phyloP scores from a whole-genome alignment of 1,284 basidiomycete species.

The Marasmius sp. region DNA sequence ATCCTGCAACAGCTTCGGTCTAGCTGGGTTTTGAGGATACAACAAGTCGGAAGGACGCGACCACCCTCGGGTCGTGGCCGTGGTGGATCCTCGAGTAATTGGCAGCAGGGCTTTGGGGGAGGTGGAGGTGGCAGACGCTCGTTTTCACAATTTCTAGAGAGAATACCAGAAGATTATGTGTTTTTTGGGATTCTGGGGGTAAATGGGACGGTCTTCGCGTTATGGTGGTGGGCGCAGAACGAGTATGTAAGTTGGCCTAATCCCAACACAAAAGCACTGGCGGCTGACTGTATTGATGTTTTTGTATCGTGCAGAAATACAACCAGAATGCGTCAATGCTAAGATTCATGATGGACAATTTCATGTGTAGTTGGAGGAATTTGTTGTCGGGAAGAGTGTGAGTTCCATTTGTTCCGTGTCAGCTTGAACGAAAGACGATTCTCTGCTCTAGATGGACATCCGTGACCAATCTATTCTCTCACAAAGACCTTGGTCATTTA shows the following conservation, averaged over 20 bases:
- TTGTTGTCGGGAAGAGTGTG: conserved; percentile 70
- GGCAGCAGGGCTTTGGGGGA: background rate
- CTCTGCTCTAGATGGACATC: conserved; percentile 70
- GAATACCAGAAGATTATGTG: conserved; percentile 1
- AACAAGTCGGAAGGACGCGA: background rate
- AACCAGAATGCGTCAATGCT: conserved; percentile 50
- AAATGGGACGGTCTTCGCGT: conserved; percentile 6
- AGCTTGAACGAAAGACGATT: background rate
- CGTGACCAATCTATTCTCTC: conserved; percentile 76
- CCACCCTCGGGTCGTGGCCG: background rate
- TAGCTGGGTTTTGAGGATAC: background rate
- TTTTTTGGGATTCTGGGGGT: conserved; percentile 7
- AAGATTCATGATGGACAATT: conserved; percentile 69
- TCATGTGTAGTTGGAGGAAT: conserved; percentile 64
- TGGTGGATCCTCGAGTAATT: background rate
- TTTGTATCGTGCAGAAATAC: conserved; percentile 22
- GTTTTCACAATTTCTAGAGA: conserved; percentile 1
- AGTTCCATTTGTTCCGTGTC: conserved; percentile 22
- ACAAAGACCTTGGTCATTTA: conserved; percentile 63
- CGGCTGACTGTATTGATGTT: background rate
- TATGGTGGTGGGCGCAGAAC: background rate
- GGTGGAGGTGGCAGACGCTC: background rate
- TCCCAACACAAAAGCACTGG: background rate
- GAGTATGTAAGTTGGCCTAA: background rate
- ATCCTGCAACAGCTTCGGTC: background rate